Evolutionary conservation across 805 yeast genomes (phyloP), one percentile per base, ranked within the genome.

Genomic region (Schizosaccharomyces octosporus): DNA sequence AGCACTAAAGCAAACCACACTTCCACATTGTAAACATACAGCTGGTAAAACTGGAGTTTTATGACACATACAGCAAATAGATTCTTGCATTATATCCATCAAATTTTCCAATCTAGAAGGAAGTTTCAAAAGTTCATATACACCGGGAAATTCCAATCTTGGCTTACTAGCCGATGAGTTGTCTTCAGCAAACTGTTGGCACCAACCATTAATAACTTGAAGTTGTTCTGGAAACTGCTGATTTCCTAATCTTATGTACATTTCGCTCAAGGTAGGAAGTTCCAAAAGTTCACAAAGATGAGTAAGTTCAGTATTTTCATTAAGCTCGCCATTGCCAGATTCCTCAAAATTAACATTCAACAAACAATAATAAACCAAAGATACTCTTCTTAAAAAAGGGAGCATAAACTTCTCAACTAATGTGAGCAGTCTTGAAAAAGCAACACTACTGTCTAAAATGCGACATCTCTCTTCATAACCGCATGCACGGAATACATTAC

Each of bases 1-100:
- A 73, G 80, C 59, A 66, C 88, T 95, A n/a, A 82, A 72, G 64
- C 82, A 81, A 29, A 86, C 76, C 5, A 82, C 75, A 9, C 73
- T 72, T 0, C 88, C 93, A 72, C 98, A 93, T 64, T 82, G 83
- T 62, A 90, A 72, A 67, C 98, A 90, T 7, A 90, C 74, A 0
- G 95, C 95, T 0, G 95, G 93, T 65, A 88, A 95, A 3, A 72
- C 64, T 0, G 77, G 74, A 19, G 65, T 60, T 29, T 51, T 61
- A 3, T 59, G 59, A 59, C 76, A 74, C 76, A 66, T 69, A 72
- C 29, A 13, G 73, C 73, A 55, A 72, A 57, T 60, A 59, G 59
- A 21, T 24, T 59, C 61, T 21, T 59, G 61, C 9, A 78, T 74
- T 45, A 78, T 74, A 2, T 86, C 82, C 72, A 84, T 85, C 64